Base-by-base conservation (phyloP, 202 grass and related monocot genomes). In the Alloteropsis angusta region DNA sequence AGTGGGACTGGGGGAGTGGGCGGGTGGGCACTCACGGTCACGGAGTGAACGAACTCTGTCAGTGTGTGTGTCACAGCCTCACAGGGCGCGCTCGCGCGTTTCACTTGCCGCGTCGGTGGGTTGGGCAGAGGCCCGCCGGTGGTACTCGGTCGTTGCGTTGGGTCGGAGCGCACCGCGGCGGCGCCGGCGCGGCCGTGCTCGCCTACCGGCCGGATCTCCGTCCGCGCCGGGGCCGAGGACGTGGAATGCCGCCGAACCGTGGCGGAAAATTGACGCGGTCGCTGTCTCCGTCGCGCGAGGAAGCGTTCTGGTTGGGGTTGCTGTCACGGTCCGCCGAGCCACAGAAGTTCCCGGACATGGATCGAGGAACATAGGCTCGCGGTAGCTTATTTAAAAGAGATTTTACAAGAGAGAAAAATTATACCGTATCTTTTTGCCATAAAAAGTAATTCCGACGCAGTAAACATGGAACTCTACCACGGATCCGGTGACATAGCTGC, bases 101-200 rank as follows among this genome's bases (percentile, higher is more conserved):
- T 22, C 46, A 6, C 23, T 16, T 45, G 65, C 60, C 32, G 75
- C 62, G 69, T 80, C 82, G 65, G 82, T 85, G 82, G 71, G 86
- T 76, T 74, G 10, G 72, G 60, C n/a, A n/a, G 22, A 7, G 22
- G 65, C 6, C 50, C 1, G n/a, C n/a, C n/a, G n/a, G n/a, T n/a
- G 46, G 17, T 4, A 36, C 21, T 56, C 18, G 41, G 19, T 36
- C 41, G 26, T 48, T 52, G 60, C 60, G 64, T 75, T 42, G 45
- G 78, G 57, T 36, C 5, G 71, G 13, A 49, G 45, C 64, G 77
- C 71, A 69, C 70, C 62, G 18, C 9, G 43, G 43, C 66, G 65
- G 42, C 6, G 18, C n/a, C 26, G 5, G 23, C 0, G 17, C 11
- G 32, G 11, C 25, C 10, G 28, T 52, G 68, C 68, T 49, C 5